Percentiles rank a stretch among this genome's conserved stretches.
phyloP scores from a whole-genome alignment of 1,284 basidiomycete species.

The Cutaneotrichosporon mucoides region DNA sequence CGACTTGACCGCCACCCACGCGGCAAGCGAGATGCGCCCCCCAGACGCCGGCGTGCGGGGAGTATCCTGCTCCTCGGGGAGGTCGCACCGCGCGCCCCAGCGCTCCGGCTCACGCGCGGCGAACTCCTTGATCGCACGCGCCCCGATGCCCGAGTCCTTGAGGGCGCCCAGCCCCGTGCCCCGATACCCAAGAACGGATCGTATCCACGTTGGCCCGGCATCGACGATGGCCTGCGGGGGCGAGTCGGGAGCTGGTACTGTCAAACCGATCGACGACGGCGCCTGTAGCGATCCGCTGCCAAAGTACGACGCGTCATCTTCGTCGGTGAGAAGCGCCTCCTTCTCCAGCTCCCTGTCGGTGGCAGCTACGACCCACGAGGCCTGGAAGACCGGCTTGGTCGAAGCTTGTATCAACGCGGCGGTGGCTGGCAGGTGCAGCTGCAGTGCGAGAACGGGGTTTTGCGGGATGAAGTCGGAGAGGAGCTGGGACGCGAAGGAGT shows the following conservation, averaged over 20 bases:
- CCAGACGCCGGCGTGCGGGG: neutral
- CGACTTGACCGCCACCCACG: slow-evolving; percentile 12
- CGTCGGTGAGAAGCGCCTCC: neutral
- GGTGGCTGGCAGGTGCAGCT: slow-evolving; percentile 29
- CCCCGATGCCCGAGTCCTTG: slow-evolving; percentile 1
- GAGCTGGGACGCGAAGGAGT: slow-evolving; percentile 36
- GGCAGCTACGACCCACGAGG: neutral
- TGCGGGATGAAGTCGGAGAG: slow-evolving; percentile 36
- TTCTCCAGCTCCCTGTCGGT: neutral
- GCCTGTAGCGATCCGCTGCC: neutral
- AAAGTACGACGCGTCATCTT: neutral
- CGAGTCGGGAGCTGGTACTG: neutral
- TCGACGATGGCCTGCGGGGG: slow-evolving; percentile 28
- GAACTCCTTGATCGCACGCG: slow-evolving; percentile 2
- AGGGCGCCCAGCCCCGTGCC: slow-evolving; percentile 22
- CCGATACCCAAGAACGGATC: slow-evolving; percentile 34
- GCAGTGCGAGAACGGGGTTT: slow-evolving; percentile 32
- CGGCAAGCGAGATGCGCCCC: slow-evolving; percentile 9
- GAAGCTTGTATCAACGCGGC: slow-evolving; percentile 3
- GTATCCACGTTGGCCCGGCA: slow-evolving; percentile 31
- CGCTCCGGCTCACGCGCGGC: neutral
- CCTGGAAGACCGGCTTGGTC: slow-evolving; percentile 9
- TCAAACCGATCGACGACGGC: no score
- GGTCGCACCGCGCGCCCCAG: slow-evolving; percentile 6
- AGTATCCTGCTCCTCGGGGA: neutral